Evolutionary conservation across 768 basidiomycete genomes (phyloP), one percentile per base, ranked within the genome.

Genomic region (Boletales sp.): DNA sequence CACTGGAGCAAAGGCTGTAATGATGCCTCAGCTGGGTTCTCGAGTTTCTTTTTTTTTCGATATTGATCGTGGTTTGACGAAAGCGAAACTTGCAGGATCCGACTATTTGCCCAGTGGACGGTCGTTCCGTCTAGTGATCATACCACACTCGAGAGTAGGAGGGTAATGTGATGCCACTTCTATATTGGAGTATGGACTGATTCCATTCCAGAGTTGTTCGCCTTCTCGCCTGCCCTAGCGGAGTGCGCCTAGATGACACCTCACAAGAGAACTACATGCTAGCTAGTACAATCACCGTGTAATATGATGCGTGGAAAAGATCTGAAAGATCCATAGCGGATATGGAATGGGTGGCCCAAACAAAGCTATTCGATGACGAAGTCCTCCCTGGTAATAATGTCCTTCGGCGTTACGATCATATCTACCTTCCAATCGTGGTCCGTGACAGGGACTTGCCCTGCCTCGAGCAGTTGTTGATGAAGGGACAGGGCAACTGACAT

Each of bases 401-500:
- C 72, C 48, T 76, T 69, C 17, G 75, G 72, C 33, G 80, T 79
- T 40, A 87, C 66, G 50, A 88, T 72, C 41, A 74, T 63, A 62
- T 88, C 81, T 69, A 88, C 70, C 56, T 74, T 78, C 77, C 83
- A 83, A 66, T 88, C 86, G 56, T 74, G 71, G 44, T 75, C 73
- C 15, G 61, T 76, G 45, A 74, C 72, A 8, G 86, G 86, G 19
- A 88, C 72, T 44, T 71, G 50, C 30, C 70, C 72, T n/a, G 57
- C 65, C 34, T 75, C 75, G 18, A 86, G 62, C 12, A 87, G 57
- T 56, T 88, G 86, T 56, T 86, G 83, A 25, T 77, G 74, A 35
- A 88, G 68, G 4, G 83, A 76, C 50, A 88, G 62, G 1, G 79
- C 86, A n/a, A 86, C 86, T 88, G 31, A 3, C 53, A 4, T n/a